A percentile compares a stretch with the other conserved stretches of the same genome.
phyloP scores from a whole-genome alignment of 441 rosid species.

The Capsella rubella region DNA sequence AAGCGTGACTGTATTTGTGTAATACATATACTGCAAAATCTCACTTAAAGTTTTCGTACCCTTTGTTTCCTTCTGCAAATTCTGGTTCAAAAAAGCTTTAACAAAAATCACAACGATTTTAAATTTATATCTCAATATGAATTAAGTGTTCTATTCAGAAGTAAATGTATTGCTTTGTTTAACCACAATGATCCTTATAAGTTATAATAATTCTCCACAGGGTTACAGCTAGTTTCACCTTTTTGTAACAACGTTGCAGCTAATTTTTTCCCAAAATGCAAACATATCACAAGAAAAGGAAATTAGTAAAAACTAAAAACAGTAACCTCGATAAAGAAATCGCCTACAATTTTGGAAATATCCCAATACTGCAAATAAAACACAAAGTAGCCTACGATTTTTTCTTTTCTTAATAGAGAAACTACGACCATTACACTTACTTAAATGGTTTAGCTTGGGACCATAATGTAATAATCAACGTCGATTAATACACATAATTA shows the following conservation, averaged over 20 bases:
- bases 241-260: conserved; percentile 23
- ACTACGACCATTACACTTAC: conserved; percentile 11
- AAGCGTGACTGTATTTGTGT: neutral
- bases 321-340: conserved; percentile 6
- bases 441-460: conserved; percentile 13
- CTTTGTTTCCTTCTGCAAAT: conserved; percentile 38
- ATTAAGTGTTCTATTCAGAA: conserved; percentile 2
- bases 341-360: conserved; percentile 18
- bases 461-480: conserved; percentile 15
- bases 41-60: conserved; percentile 25
- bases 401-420: conserved; percentile 13
- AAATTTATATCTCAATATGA: neutral
- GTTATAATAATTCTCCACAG: conserved; percentile 1
- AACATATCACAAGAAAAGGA: conserved; percentile 9
- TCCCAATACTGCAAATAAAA: conserved; percentile 20
- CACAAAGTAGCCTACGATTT: conserved; percentile 21
- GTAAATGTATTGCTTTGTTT: conserved; percentile 10
- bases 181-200: conserved; percentile 33
- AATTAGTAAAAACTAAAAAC: neutral
- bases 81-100: conserved; percentile 15
- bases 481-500: neutral
- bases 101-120: neutral
- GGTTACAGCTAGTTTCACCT: conserved; percentile 27
- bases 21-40: conserved; percentile 8
- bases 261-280: conserved; percentile 20